Evolutionary conservation across 176 grass and related monocot genomes (phyloP).

Genomic region (Avena insularis): DNA sequence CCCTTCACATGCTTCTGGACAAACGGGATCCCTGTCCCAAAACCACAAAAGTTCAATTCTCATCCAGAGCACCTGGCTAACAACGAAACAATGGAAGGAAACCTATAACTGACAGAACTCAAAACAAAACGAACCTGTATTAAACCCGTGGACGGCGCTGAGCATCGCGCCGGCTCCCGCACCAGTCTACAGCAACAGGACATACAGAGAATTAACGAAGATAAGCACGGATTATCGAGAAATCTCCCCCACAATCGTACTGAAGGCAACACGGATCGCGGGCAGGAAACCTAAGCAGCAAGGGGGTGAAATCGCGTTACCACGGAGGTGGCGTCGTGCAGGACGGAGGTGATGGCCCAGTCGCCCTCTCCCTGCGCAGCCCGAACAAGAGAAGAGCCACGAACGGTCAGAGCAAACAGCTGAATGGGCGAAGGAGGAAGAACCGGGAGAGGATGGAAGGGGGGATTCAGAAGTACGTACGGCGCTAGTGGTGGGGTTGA

Average conservation of each 20-base stretch:
- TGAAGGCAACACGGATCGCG: conserved; percentile 2
- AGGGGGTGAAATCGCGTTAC: conserved; percentile 49
- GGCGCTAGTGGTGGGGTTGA: conserved; percentile 60
- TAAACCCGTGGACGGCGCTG: conserved; percentile 87
- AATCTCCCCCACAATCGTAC: background rate
- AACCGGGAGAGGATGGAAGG: background rate
- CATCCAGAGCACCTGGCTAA: background rate
- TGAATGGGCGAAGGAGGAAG: background rate
- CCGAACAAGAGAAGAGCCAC: conserved; percentile 10
- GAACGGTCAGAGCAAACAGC: background rate
- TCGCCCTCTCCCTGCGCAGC: conserved; percentile 60
- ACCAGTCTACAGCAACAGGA: conserved; percentile 63
- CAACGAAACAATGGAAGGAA: background rate
- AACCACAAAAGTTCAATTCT: conserved; percentile 20
- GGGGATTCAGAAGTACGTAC: conserved; percentile 13
- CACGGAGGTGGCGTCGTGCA: conserved; percentile 87
- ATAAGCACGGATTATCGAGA: background rate
- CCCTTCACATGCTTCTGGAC: conserved; percentile 93
- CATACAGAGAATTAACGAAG: background rate
- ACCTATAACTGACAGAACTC: background rate
- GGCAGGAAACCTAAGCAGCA: background rate
- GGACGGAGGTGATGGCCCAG: conserved; percentile 84
- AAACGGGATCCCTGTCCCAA: conserved; percentile 75
- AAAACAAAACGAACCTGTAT: conserved; percentile 49
- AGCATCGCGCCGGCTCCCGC: conserved; percentile 81